These are phyloP conservation scores for Fraxinus baroniana DNA, from an alignment of 305 asterid species.

Conservation along the genomic window DNA sequence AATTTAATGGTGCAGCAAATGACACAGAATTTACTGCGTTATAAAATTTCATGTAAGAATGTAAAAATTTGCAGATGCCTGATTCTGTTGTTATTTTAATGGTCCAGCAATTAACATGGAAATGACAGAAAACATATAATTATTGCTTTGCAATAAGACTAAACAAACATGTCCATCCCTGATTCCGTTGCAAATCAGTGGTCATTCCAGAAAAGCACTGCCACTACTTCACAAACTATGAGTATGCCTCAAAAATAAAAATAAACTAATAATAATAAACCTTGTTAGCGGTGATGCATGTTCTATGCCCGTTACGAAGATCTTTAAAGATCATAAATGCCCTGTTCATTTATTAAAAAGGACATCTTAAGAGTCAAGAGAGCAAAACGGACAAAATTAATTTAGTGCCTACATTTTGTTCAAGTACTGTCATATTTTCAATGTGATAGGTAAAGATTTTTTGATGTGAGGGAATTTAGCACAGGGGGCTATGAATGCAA, in stretches of 20 bases:
- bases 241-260: background rate
- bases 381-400: background rate
- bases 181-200: background rate
- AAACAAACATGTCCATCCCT: background rate
- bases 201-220: background rate
- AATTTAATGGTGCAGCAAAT: background rate
- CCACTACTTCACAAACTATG: background rate
- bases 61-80: background rate
- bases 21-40: background rate
- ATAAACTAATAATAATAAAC: too few relatives aligned
- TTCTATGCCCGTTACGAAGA: background rate
- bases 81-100: background rate
- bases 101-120: background rate
- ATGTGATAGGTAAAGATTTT: background rate
- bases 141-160: background rate
- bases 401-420: background rate
- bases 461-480: background rate
- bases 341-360: background rate
- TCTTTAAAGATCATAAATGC: background rate
- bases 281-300: background rate
- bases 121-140: background rate
- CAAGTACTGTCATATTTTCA: background rate
- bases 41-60: background rate
- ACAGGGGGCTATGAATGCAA: background rate
- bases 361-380: background rate